phyloP scores from a whole-genome alignment of 2,329 filamentous ascomycete species.

The Cytospora schulzeri region DNA sequence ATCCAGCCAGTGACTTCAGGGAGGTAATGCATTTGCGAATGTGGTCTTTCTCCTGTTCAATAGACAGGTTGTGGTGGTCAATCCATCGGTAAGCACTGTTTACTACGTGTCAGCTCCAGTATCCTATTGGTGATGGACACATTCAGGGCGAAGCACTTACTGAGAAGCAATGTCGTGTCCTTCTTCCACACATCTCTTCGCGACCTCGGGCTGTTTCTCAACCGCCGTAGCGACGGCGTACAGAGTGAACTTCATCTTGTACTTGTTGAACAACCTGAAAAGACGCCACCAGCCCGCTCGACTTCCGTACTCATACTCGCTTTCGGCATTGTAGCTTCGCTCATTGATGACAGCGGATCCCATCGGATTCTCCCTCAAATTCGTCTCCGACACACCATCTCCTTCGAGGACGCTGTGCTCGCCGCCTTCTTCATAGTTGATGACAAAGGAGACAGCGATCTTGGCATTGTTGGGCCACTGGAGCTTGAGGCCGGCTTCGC shows the following conservation, averaged over 20 bases:
- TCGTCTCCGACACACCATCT: slow-evolving; percentile 42
- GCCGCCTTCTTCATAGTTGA: slow-evolving; percentile 48
- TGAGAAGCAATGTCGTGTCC: slow-evolving; percentile 54
- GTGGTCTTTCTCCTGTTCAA: slow-evolving; percentile 51
- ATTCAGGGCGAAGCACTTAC: slow-evolving; percentile 13
- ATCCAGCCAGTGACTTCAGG: slow-evolving; percentile 46
- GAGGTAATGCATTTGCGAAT: slow-evolving; percentile 46
- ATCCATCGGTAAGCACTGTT: slow-evolving; percentile 49
- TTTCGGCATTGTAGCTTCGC: slow-evolving; percentile 49
- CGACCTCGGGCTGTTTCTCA: slow-evolving; percentile 51
- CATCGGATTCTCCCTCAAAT: slow-evolving; percentile 44
- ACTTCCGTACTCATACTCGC: slow-evolving; percentile 54
- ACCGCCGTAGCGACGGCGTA: slow-evolving; percentile 53
- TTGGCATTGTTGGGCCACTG: slow-evolving; percentile 46
- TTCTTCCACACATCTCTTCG: slow-evolving; percentile 47
- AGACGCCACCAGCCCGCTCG: slow-evolving; percentile 53
- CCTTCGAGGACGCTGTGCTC: slow-evolving; percentile 43
- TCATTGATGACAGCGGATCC: slow-evolving; percentile 42
- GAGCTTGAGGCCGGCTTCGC: slow-evolving; percentile 41
- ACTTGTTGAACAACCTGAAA: slow-evolving; percentile 50
- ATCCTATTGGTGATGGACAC: not conserved
- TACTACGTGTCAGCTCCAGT: not conserved
- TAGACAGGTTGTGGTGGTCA: slow-evolving; percentile 48
- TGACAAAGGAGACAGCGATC: slow-evolving; percentile 48
- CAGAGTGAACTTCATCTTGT: slow-evolving; percentile 52